Evolutionary conservation across 2,329 filamentous ascomycete genomes (phyloP).

Genomic region (Aspergillus versicolor): DNA sequence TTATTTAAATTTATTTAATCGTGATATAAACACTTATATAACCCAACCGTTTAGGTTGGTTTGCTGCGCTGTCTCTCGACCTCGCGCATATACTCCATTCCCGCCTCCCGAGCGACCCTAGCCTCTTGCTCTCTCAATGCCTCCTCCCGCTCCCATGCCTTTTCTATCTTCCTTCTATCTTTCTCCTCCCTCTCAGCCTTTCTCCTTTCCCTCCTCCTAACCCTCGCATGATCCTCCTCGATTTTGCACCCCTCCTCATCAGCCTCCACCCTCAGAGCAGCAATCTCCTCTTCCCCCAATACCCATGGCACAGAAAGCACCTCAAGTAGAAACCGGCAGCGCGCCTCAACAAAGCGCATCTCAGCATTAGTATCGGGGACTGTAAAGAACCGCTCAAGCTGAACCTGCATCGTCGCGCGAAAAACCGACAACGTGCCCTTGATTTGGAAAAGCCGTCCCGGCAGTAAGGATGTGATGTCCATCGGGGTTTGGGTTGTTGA

Average conservation of each 20-base stretch:
- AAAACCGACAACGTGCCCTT: conserved; percentile 58
- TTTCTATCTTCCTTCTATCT: conserved; percentile 37
- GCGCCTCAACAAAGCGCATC: conserved; percentile 52
- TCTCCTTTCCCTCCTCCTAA: conserved; percentile 36
- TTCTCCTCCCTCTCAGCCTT: conserved; percentile 15
- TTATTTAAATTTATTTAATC: not conserved
- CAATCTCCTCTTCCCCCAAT: conserved; percentile 45
- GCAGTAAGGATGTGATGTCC: conserved; percentile 45
- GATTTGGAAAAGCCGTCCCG: conserved; percentile 55
- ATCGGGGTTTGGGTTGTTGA: conserved; percentile 39
- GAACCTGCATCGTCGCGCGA: conserved; percentile 52
- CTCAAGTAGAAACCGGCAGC: conserved; percentile 49
- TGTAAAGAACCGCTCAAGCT: conserved; percentile 52
- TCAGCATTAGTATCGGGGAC: conserved; percentile 56
- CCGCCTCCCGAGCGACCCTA: conserved; percentile 30
- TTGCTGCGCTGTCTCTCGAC: conserved; percentile 12
- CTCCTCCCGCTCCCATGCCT: conserved; percentile 42
- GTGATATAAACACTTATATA: not conserved
- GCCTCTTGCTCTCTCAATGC: conserved; percentile 37
- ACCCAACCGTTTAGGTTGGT: not conserved
- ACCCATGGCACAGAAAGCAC: conserved; percentile 56
- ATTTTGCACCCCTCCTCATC: conserved; percentile 41
- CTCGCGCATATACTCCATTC: conserved; percentile 25
- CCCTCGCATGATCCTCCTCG: conserved; percentile 37
- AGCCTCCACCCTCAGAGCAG: conserved; percentile 41